A percentile compares a stretch with the other conserved stretches of the same genome.
Conservation (phyloP, 495 filamentous ascomycete species). For the Delitschia confertaspora region DNA sequence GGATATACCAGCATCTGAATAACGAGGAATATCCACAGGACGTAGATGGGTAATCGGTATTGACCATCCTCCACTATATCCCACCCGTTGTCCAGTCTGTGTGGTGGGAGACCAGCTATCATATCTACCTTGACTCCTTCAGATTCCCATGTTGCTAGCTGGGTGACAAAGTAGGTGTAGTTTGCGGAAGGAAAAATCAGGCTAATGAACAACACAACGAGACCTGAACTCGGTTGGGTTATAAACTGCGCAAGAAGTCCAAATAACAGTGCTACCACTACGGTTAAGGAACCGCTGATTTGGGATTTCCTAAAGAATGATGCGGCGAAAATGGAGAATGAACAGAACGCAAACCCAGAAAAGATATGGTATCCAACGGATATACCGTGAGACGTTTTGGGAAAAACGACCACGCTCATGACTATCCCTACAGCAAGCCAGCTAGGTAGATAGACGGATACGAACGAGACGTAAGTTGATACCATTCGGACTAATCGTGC, state of each 20-base stretch:
- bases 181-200: conserved; percentile 68
- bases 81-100: conserved; percentile 45
- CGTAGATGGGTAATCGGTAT: conserved; percentile 55
- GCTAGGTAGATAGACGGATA: conserved; percentile 55
- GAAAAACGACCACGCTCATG: conserved; percentile 54
- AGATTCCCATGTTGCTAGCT: conserved; percentile 58
- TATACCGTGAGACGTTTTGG: conserved; percentile 48
- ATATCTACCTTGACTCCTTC: not conserved
- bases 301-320: conserved; percentile 72
- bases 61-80: conserved; percentile 48
- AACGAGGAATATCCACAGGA: conserved; percentile 58
- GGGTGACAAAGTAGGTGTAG: conserved; percentile 63
- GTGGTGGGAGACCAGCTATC: conserved; percentile 9
- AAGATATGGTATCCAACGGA: conserved; percentile 56
- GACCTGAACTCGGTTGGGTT: conserved; percentile 41
- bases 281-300: conserved; percentile 61
- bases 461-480: conserved; percentile 61
- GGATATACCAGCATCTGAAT: conserved; percentile 68
- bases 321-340: conserved; percentile 60
- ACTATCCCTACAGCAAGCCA: conserved; percentile 62
- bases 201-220: conserved; percentile 51
- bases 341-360: conserved; percentile 56
- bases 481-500: conserved; percentile 57
- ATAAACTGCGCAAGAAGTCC: conserved; percentile 62
- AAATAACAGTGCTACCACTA: conserved; percentile 54